Conservation (phyloP, 106 monocot species). For the Allium cepa region DNA sequence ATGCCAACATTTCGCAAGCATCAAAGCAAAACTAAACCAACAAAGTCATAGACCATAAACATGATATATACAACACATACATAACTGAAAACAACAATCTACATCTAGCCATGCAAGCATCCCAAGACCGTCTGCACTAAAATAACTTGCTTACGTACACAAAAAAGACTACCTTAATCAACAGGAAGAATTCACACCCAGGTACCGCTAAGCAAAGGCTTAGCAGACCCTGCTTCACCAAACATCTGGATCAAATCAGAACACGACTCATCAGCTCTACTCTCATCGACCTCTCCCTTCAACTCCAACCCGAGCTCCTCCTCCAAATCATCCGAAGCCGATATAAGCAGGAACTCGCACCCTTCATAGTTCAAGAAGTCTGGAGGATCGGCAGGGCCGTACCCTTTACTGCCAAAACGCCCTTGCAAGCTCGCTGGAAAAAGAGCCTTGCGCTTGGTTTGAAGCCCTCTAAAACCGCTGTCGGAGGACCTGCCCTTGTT, state of each 20-base stretch:
- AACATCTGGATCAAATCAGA: constrained; percentile 65
- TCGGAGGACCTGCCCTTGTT: constrained; percentile 13
- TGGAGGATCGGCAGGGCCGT: constrained; percentile 45
- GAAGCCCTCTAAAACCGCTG: constrained; percentile 35
- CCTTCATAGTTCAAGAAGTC: constrained; percentile 83
- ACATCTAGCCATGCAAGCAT: too few relatives aligned
- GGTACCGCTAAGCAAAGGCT: constrained; percentile 50
- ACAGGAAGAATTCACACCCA: constrained; percentile 32
- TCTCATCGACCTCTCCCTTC: constrained; percentile 32
- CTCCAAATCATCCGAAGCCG: constrained; percentile 68
- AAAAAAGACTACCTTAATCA: too few relatives aligned
- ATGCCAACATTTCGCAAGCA: too few relatives aligned
- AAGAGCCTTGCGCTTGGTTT: constrained; percentile 46
- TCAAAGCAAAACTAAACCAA: too few relatives aligned
- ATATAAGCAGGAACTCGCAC: constrained; percentile 70
- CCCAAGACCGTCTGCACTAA: too few relatives aligned
- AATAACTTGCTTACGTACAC: too few relatives aligned
- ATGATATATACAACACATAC: too few relatives aligned
- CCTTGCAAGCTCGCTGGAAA: constrained; percentile 68
- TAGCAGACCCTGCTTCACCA: constrained; percentile 36
- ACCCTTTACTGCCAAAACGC: constrained; percentile 27
- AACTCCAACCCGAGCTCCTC: constrained; percentile 74
- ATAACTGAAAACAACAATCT: too few relatives aligned
- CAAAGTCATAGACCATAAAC: too few relatives aligned
- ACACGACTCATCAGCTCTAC: constrained; percentile 13